Conservation (phyloP, 305 asterid species). For the Solanum chacoense region DNA sequence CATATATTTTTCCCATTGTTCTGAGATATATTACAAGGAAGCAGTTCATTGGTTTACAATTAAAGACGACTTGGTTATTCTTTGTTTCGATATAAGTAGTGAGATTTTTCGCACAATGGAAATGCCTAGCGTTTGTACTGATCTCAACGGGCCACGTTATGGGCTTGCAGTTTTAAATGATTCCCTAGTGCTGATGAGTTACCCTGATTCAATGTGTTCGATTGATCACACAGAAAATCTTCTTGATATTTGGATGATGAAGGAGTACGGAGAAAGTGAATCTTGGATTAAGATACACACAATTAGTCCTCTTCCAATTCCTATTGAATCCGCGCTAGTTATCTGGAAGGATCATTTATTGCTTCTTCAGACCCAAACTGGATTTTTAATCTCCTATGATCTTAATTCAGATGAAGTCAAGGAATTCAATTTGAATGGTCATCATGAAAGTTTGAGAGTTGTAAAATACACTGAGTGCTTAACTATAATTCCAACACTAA, state of each 20-base stretch:
- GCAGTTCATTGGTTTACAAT: not conserved
- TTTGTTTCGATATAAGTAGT: not conserved
- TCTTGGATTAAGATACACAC: not conserved
- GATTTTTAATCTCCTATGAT: not conserved
- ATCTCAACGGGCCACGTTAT: no score
- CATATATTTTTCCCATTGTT: not conserved
- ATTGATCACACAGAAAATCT: not conserved
- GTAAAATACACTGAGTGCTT: not conserved
- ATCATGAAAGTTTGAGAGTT: not conserved
- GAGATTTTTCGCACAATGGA: not conserved
- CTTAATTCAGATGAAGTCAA: not conserved
- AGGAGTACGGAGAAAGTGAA: not conserved
- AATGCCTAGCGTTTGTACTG: not conserved
- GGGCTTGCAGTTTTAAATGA: not conserved
- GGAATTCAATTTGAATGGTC: not conserved
- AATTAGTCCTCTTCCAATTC: not conserved
- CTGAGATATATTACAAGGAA: not conserved
- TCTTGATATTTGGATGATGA: not conserved
- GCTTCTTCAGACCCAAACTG: not conserved
- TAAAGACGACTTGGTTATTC: not conserved
- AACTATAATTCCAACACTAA: not conserved
- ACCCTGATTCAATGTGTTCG: not conserved
- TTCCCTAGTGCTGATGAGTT: not conserved
- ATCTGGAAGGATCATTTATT: not conserved
- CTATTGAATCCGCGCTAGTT: not conserved